Base-by-base conservation (phyloP, 176 grass and related monocot species). In the Rhynchospora pubera region DNA sequence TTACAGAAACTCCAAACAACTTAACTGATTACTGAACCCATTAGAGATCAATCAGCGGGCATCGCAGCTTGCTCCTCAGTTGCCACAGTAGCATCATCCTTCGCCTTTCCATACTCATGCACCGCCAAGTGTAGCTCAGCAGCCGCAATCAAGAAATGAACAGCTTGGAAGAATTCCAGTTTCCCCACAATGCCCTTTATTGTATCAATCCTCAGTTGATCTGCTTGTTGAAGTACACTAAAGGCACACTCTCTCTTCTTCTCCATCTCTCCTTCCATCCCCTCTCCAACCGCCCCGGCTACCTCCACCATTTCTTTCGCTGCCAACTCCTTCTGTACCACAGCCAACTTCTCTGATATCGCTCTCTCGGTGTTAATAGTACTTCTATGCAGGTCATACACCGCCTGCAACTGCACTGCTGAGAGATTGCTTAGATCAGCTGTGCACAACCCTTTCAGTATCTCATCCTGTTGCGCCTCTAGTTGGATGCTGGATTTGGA, bases 71-170 rank as follows among this genome's bases (percentile, higher is more conserved):
- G 10, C n/a, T n/a, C 45, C 39, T 47, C 11, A 0, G 42, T 19
- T 9, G 14, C 69, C 16, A 14, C 45, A 19, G 59, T 78, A 63
- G 8, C 90, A 22, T 77, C 64, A 52, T 93, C 94, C 84, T 84
- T 97, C 11, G 50, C 85, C 60, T 22, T 85, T 3, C 91, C 89
- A 56, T 88, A 97, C 74, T 89, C 67, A 71, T 91, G 94, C 79
- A 97, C 84, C 15, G 84, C 34, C 78, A 88, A 85, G 74, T 88
- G 89, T 66, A 97, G 86, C 85, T 97, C 94, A 3, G 87, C 91
- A 44, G 89, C 89, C 34, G 89, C 87, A 65, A 91, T 84, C 82
- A 97, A 86, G 84, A 93, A 97, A 83, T 93, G 91, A 79, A 91
- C 72, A 59, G 91, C 89, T 82, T 93, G 91, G 45, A 19, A 7